Evolutionary conservation across 208 protist species (phyloP).

Genomic region (Trypanosoma boissoni): DNA sequence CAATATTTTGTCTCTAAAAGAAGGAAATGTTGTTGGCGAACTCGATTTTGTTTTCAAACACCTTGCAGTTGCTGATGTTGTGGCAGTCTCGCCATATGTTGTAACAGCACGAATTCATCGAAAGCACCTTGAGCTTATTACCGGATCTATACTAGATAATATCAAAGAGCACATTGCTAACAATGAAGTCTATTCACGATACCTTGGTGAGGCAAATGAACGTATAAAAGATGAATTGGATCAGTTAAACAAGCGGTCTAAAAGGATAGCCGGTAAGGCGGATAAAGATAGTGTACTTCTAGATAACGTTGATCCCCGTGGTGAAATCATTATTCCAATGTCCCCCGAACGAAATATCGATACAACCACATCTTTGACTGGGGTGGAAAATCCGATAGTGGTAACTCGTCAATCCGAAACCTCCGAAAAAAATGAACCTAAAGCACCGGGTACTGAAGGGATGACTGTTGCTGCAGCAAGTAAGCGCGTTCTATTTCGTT

Average conservation of each 20-base stretch:
- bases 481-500: constrained; percentile 37
- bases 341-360: constrained; percentile 2
- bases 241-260: constrained; percentile 32
- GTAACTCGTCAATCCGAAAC: no score
- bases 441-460: no score
- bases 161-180: constrained; percentile 79
- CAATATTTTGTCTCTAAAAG: constrained; percentile 60
- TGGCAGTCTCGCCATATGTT: constrained; percentile 50
- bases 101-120: constrained; percentile 75
- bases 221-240: constrained; percentile 62
- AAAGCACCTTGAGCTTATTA: constrained; percentile 84
- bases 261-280: constrained; percentile 19
- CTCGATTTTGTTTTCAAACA: constrained; percentile 90
- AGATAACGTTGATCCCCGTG: constrained; percentile 10
- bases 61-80: constrained; percentile 80
- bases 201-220: constrained; percentile 52
- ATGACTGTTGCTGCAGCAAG: constrained; percentile 24
- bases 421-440: no score
- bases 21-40: constrained; percentile 83
- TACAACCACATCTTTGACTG: no score
- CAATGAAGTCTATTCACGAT: constrained; percentile 64
- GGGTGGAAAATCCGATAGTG: no score
- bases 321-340: constrained; percentile 26
- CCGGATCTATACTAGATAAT: constrained; percentile 76
- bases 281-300: constrained; percentile 10